These are phyloP conservation scores for Colletotrichum endophyticum DNA, from an alignment of 2,329 filamentous ascomycete genomes.

Conservation along the genomic window DNA sequence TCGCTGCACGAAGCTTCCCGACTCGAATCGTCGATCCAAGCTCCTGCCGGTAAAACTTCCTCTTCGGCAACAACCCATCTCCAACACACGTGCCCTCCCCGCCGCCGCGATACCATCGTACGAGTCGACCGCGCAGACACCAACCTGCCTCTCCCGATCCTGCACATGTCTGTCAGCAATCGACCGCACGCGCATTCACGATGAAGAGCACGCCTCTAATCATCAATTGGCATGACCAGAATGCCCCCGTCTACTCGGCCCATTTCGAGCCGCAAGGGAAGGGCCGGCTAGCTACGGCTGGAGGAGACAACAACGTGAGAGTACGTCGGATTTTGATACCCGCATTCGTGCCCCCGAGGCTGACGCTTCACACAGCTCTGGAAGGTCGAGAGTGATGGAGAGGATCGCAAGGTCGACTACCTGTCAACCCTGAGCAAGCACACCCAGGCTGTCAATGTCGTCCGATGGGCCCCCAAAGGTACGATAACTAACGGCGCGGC, in stretches of 20 bases:
- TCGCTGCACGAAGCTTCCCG: slow-evolving; percentile 9
- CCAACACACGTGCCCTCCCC: not conserved
- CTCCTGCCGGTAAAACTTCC: not conserved
- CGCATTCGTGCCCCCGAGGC: not conserved
- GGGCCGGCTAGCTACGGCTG: slow-evolving; percentile 89
- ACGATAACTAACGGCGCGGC: slow-evolving; percentile 27
- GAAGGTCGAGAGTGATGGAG: slow-evolving; percentile 84
- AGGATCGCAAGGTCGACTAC: slow-evolving; percentile 89
- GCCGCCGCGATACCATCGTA: not conserved
- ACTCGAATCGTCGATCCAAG: not conserved
- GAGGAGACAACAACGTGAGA: slow-evolving; percentile 95
- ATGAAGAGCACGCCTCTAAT: slow-evolving; percentile 98
- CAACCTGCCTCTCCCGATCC: not conserved
- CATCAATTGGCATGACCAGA: slow-evolving; percentile 98
- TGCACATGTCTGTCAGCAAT: slow-evolving; percentile 20
- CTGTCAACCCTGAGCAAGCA: slow-evolving; percentile 91
- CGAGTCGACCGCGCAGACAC: not conserved
- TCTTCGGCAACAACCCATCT: not conserved
- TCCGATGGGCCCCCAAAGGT: slow-evolving; percentile 95
- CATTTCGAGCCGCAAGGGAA: slow-evolving; percentile 95
- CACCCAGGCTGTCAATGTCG: slow-evolving; percentile 97
- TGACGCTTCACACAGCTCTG: slow-evolving; percentile 68
- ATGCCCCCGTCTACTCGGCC: slow-evolving; percentile 94
- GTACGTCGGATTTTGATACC: slow-evolving; percentile 52
- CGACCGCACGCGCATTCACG: slow-evolving; percentile 37